Percentiles rank a stretch among this genome's conserved stretches.
phyloP scores from a whole-genome alignment of 1,139 yeast genomes.

The Zygosaccharomyces pseudobailii region DNA sequence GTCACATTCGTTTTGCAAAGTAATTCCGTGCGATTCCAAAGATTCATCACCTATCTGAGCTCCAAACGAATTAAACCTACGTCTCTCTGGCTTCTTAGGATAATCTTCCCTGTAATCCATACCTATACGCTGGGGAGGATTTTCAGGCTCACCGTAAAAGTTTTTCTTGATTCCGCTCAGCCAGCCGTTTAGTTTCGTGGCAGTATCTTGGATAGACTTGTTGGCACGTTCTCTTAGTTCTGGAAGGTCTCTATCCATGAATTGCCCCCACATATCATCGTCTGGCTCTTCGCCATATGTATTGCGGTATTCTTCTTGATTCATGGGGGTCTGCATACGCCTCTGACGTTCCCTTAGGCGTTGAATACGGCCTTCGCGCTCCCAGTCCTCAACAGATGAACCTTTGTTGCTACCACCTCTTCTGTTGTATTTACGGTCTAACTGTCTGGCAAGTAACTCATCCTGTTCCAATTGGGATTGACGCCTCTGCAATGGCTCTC shows the following conservation, averaged over 20 bases:
- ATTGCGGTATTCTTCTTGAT: slow-evolving; percentile 22
- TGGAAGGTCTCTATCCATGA: slow-evolving; percentile 57
- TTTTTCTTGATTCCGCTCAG: slow-evolving; percentile 56
- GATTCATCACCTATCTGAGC: slow-evolving; percentile 47
- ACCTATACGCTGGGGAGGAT: slow-evolving; percentile 15
- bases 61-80: slow-evolving; percentile 33
- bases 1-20: slow-evolving; percentile 45
- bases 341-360: slow-evolving; percentile 28
- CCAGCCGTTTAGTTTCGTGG: slow-evolving; percentile 75
- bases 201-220: slow-evolving; percentile 82
- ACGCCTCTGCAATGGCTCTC: slow-evolving; percentile 28
- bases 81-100: slow-evolving; percentile 33
- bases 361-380: slow-evolving; percentile 24
- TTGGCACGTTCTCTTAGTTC: slow-evolving; percentile 66
- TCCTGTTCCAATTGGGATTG: slow-evolving; percentile 61
- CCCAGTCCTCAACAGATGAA: slow-evolving; percentile 11
- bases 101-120: slow-evolving; percentile 27
- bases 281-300: slow-evolving; percentile 38
- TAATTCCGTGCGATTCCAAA: slow-evolving; percentile 52
- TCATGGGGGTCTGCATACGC: slow-evolving; percentile 18
- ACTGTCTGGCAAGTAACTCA: slow-evolving; percentile 73
- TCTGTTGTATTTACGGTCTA: slow-evolving; percentile 64
- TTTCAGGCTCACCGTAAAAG: slow-evolving; percentile 21
- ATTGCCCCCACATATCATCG: slow-evolving; percentile 60
- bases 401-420: slow-evolving; percentile 12